These are phyloP conservation scores for Chamaecrista fasciculata DNA, from an alignment of 306 rosid species.

Conservation along the genomic window DNA sequence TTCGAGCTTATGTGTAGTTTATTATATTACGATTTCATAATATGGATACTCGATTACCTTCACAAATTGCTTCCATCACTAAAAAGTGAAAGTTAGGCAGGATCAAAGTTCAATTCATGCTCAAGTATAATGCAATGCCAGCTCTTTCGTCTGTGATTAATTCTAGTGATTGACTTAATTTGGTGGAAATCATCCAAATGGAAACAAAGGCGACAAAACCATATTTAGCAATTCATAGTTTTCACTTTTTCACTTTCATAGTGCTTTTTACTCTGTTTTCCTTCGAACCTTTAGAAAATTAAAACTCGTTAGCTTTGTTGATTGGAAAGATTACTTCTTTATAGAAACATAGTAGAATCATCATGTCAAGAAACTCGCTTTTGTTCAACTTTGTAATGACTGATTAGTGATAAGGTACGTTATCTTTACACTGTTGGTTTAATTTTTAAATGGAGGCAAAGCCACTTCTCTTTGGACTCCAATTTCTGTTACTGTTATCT, in stretches of 20 bases:
- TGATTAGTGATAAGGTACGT: conserved; percentile 9
- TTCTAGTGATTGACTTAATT: conserved; percentile 22
- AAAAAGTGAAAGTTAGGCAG: background rate
- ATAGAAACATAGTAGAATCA: conserved; percentile 3
- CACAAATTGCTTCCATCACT: background rate
- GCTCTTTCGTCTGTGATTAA: conserved; percentile 33
- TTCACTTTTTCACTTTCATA: background rate
- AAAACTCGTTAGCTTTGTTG: conserved; percentile 10
- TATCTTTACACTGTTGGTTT: background rate
- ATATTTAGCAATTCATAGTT: conserved; percentile 5
- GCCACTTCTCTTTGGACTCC: background rate
- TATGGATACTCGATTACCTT: too few relatives aligned
- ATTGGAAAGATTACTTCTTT: conserved; percentile 5
- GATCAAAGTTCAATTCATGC: conserved; percentile 12
- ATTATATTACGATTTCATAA: too few relatives aligned
- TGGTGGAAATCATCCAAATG: conserved; percentile 16
- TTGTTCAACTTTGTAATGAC: conserved; percentile 1
- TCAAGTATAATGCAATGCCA: conserved; percentile 18
- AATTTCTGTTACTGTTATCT: too few relatives aligned
- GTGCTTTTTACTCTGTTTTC: conserved; percentile 1
- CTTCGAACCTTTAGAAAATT: conserved; percentile 14
- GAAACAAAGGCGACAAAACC: conserved; percentile 19
- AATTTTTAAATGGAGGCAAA: background rate
- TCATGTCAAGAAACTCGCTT: conserved; percentile 7
- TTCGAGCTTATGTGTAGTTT: too few relatives aligned